phyloP scores from a whole-genome alignment of 495 filamentous ascomycete species.

The Neurospora terricola region DNA sequence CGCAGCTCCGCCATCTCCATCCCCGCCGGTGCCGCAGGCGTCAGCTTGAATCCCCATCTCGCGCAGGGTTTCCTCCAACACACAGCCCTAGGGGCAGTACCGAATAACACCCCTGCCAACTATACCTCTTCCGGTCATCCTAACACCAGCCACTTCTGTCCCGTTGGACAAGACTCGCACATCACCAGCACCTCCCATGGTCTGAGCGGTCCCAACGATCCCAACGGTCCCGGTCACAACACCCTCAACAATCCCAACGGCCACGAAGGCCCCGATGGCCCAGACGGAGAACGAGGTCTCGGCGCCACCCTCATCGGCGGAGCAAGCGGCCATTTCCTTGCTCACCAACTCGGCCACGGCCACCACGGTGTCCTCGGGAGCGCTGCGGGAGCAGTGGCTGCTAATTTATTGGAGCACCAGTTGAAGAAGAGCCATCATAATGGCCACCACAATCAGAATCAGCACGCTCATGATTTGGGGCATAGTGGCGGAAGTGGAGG shows the following conservation, averaged over 20 bases:
- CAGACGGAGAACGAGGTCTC: constrained; percentile 42
- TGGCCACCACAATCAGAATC: neutral
- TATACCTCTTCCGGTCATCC: neutral
- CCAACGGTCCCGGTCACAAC: neutral
- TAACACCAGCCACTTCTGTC: neutral
- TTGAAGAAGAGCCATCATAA: constrained; percentile 24
- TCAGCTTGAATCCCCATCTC: neutral
- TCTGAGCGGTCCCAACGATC: neutral
- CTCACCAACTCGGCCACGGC: constrained; percentile 26
- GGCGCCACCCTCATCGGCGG: constrained; percentile 46
- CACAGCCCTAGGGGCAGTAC: neutral
- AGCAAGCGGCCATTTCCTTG: constrained; percentile 42
- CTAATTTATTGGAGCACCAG: constrained; percentile 43
- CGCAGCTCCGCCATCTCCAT: neutral
- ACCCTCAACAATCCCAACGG: neutral
- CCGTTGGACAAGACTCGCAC: neutral
- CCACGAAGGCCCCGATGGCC: constrained; percentile 9
- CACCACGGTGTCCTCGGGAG: constrained; percentile 41
- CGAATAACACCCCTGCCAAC: neutral
- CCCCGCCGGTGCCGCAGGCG: neutral
- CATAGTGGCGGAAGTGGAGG: neutral
- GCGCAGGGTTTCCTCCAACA: neutral
- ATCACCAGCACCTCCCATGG: neutral
- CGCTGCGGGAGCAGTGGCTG: constrained; percentile 46
- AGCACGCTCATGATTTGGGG: neutral